phyloP scores from a whole-genome alignment of 129 eudicot species.

The Flaveria trinervia region DNA sequence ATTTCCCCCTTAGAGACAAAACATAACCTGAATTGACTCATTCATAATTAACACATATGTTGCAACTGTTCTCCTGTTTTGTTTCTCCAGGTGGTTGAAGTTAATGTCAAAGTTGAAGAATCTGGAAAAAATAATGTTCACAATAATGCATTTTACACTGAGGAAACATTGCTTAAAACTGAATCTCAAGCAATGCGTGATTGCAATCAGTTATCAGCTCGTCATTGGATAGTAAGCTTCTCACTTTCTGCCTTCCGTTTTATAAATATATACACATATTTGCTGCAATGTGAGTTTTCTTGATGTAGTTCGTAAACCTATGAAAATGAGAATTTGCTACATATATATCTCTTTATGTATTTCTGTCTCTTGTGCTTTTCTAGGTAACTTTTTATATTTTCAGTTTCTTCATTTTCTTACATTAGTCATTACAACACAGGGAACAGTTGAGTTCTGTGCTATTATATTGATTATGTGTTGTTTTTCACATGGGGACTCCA shows the following conservation, averaged over 20 bases:
- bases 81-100: slow-evolving; percentile 72
- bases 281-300: neutral
- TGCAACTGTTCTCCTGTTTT: slow-evolving; percentile 15
- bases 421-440: too few relatives aligned
- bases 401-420: too few relatives aligned
- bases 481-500: too few relatives aligned
- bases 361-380: too few relatives aligned
- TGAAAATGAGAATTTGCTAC: slow-evolving; percentile 1
- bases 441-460: too few relatives aligned
- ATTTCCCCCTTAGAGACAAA: neutral
- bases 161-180: slow-evolving; percentile 79
- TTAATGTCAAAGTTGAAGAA: slow-evolving; percentile 85
- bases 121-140: slow-evolving; percentile 80
- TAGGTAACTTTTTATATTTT: too few relatives aligned
- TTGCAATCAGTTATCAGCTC: slow-evolving; percentile 79
- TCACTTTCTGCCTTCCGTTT: neutral
- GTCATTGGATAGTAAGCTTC: slow-evolving; percentile 92
- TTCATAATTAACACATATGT: slow-evolving; percentile 12
- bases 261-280: neutral
- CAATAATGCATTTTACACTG: slow-evolving; percentile 86
- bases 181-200: slow-evolving; percentile 91
- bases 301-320: neutral
- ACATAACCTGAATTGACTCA: neutral
- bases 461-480: too few relatives aligned
- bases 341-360: too few relatives aligned